Base-by-base conservation (phyloP, 1,284 basidiomycete genomes). In the Bondarzewia mesenterica region DNA sequence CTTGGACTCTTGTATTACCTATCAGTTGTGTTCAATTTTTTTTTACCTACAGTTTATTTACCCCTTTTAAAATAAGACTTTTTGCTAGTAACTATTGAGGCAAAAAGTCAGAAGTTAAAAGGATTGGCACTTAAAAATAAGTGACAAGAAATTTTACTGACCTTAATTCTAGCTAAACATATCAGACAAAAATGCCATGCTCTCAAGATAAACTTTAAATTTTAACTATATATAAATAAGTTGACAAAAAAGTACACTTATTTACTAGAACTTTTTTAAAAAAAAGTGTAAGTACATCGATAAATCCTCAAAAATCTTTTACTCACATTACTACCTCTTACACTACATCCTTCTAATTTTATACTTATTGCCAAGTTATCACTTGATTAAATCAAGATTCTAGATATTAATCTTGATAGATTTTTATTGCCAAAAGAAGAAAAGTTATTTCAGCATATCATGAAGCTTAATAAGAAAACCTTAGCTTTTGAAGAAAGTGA, bases 401-500 rank as follows among this genome's bases (percentile, higher is more conserved):
- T 63, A 16, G 47, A 59, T 2, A 53, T 67, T 10, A 62, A 63
- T 37, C 7, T 46, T 23, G 48, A 60, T 26, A 50, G 47, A 8
- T 65, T 63, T 40, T 46, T 69, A 8, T 56, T 49, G 49, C 50
- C 57, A 14, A 63, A 68, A 48, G 63, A 70, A 52, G 50, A 58
- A 12, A 60, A 58, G 42, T 50, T 69, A 7, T 59, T 64, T 29
- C 38, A 53, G n/a, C 56, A 63, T 25, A 52, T 69, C 2, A 40
- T 69, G 22, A 26, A 42, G 8, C 32, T 61, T 0, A 64, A 67
- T 47, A 52, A 69, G 45, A 39, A 50, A 15, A 54, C 60, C 23
- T 36, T 69, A 1, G 60, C 67, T 0, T 72, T 63, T 49, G 57
- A 59, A 18, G 66, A 71, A 29, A 50, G 32, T 0, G 59, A 72